Conservation (phyloP, 2,329 filamentous ascomycete genomes). For the Verticillium klebahnii region DNA sequence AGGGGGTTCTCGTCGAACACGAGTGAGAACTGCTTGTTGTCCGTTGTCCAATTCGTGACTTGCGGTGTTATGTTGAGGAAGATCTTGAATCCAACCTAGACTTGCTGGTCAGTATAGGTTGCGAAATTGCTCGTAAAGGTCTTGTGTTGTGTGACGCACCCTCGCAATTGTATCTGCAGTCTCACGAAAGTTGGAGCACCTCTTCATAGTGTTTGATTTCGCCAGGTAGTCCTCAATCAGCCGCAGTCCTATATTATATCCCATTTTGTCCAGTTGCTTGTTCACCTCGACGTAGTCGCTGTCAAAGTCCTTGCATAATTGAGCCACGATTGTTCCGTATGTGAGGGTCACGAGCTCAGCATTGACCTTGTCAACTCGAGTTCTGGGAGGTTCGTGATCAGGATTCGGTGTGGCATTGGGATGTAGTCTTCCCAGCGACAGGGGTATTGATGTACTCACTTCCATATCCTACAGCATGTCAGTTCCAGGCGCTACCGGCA, state of each 20-base stretch:
- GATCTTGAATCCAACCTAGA: conserved; percentile 94
- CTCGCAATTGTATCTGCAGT: conserved; percentile 96
- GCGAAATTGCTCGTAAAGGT: neutral
- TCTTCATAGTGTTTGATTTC: conserved; percentile 83
- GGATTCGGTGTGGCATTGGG: neutral
- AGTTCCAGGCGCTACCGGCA: neutral
- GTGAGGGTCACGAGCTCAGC: conserved; percentile 95
- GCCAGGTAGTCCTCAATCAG: conserved; percentile 97
- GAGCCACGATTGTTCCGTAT: conserved; percentile 94
- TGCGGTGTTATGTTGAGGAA: conserved; percentile 95
- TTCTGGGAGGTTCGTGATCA: conserved; percentile 51
- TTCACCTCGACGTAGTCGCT: conserved; percentile 94
- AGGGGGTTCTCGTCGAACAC: conserved; percentile 96
- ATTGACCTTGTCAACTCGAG: conserved; percentile 95
- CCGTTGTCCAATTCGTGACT: conserved; percentile 91
- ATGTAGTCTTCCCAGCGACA: neutral
- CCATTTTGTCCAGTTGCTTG: conserved; percentile 97
- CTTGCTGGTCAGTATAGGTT: conserved; percentile 13
- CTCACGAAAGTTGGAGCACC: conserved; percentile 89
- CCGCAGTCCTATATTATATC: conserved; percentile 94
- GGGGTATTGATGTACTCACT: conserved; percentile 55
- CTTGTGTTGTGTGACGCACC: conserved; percentile 39
- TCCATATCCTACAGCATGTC: conserved; percentile 71
- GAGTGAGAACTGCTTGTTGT: conserved; percentile 94
- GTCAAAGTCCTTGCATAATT: conserved; percentile 95